Conservation (phyloP, 1,284 basidiomycete species). For the Cutaneotrichosporon spelunceum region DNA sequence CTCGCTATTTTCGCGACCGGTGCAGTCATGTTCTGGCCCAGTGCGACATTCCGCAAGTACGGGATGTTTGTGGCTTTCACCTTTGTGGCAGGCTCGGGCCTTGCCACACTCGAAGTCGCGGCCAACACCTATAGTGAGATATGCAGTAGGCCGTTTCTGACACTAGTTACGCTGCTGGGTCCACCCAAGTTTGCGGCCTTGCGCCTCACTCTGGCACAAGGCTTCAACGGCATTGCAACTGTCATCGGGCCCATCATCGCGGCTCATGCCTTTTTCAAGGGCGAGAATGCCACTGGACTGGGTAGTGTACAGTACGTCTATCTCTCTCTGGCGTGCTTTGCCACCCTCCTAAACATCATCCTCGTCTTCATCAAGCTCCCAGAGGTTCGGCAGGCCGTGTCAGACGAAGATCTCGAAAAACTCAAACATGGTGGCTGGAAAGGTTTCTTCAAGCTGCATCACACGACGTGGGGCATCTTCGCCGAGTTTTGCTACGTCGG, state of each 20-base stretch:
- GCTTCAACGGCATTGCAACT: conserved; percentile 42
- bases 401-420: conserved; percentile 23
- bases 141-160: neutral
- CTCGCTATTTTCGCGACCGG: conserved; percentile 32
- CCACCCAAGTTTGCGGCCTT: conserved; percentile 33
- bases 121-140: conserved; percentile 34
- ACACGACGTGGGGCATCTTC: conserved; percentile 30
- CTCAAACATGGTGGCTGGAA: conserved; percentile 26
- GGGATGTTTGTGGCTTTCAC: conserved; percentile 37
- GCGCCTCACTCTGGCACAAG: conserved; percentile 37
- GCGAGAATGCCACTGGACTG: conserved; percentile 26
- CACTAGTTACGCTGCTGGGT: conserved; percentile 30
- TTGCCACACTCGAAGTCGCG: conserved; percentile 40
- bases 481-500: conserved; percentile 35
- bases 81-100: conserved; percentile 33
- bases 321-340: conserved; percentile 33
- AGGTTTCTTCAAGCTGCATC: conserved; percentile 35
- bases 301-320: conserved; percentile 43
- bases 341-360: conserved; percentile 29
- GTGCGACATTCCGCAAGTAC: conserved; percentile 28
- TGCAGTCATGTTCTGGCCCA: conserved; percentile 39
- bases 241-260: conserved; percentile 39
- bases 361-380: conserved; percentile 37
- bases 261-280: conserved; percentile 38
- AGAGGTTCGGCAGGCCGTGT: conserved; percentile 34